These are phyloP conservation scores for Tympanopsis confertula DNA, from an alignment of 2,329 filamentous ascomycete genomes.

Conservation along the genomic window DNA sequence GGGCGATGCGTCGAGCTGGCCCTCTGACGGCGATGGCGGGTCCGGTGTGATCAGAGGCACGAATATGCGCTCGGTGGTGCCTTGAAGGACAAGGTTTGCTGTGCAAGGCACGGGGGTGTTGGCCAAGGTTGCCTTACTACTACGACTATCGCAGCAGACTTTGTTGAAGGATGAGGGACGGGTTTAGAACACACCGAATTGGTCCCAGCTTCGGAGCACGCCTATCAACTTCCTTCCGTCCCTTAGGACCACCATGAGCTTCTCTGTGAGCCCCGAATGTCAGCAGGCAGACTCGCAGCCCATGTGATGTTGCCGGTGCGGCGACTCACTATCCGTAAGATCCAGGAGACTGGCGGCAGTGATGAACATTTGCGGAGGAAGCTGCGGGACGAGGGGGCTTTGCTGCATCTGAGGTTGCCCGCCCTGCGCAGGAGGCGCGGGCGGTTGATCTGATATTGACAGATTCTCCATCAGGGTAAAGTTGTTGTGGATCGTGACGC, in stretches of 20 bases:
- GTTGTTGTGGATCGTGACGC: conserved; percentile 1
- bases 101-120: conserved; percentile 7
- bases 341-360: conserved; percentile 92
- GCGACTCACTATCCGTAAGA: conserved; percentile 80
- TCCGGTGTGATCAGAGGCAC: conserved; percentile 34
- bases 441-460: neutral
- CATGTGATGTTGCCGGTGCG: conserved; percentile 1
- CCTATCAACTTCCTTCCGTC: conserved; percentile 92
- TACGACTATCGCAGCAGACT: conserved; percentile 1
- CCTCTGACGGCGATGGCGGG: neutral
- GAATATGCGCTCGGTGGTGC: conserved; percentile 82
- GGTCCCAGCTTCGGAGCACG: conserved; percentile 89
- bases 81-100: conserved; percentile 93
- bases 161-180: conserved; percentile 1
- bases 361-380: conserved; percentile 95
- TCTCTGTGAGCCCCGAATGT: conserved; percentile 48
- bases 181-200: conserved; percentile 71
- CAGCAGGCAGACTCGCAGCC: neutral
- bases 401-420: conserved; percentile 4
- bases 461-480: neutral
- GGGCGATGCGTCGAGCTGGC: conserved; percentile 17
- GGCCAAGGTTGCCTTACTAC: neutral
- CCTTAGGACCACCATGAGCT: conserved; percentile 80
- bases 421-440: neutral
- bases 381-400: conserved; percentile 36